These are phyloP conservation scores for Dryas drummondii DNA, from an alignment of 306 rosid species.

Conservation along the genomic window DNA sequence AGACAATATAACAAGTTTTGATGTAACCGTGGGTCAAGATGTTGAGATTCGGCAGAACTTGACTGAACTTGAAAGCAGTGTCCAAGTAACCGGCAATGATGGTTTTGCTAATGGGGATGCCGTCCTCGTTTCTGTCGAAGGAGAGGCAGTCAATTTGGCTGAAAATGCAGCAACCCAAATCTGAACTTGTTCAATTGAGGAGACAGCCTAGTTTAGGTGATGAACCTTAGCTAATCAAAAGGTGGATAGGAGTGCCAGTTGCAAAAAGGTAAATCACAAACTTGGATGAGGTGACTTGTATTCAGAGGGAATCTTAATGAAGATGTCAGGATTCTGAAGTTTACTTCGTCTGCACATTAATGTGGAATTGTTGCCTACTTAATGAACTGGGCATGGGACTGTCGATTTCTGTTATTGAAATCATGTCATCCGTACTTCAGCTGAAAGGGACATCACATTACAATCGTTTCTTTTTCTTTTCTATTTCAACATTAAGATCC, in stretches of 20 bases:
- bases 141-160: slow-evolving; percentile 17
- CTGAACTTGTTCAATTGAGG: slow-evolving; percentile 12
- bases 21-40: slow-evolving; percentile 26
- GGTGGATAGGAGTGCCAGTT: background rate
- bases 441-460: background rate
- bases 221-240: background rate
- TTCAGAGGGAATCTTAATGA: too few species aligned
- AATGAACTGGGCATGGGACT: background rate
- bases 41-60: slow-evolving; percentile 27
- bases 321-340: too few species aligned
- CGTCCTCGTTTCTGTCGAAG: slow-evolving; percentile 29
- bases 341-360: too few species aligned
- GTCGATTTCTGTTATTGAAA: background rate
- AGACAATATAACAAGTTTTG: slow-evolving; percentile 1
- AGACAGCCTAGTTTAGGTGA: slow-evolving; percentile 5
- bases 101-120: slow-evolving; percentile 13
- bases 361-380: background rate
- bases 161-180: slow-evolving; percentile 11
- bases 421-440: background rate
- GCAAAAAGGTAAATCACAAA: background rate
- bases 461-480: too few species aligned
- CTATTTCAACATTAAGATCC: background rate
- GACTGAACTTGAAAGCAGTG: slow-evolving; percentile 28
- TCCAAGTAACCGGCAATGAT: slow-evolving; percentile 16
- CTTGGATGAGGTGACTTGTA: too few species aligned